Conservation (phyloP, 768 basidiomycete genomes). For the Boletus patriciae region DNA sequence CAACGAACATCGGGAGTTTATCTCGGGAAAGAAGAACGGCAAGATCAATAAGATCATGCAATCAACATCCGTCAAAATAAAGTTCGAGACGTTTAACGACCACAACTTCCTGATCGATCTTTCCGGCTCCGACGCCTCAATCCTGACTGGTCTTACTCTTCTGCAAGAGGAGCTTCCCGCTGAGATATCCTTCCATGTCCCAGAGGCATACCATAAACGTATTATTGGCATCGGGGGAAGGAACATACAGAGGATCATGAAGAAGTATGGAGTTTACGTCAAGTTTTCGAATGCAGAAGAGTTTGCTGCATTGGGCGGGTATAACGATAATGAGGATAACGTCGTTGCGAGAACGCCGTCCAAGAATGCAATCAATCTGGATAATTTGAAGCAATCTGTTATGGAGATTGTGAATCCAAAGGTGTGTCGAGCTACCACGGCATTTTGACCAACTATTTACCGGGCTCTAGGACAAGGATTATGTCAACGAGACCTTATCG, state of each 20-base stretch:
- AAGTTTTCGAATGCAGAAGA: conserved; percentile 99
- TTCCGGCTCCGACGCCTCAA: conserved; percentile 78
- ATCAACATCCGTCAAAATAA: conserved; percentile 94
- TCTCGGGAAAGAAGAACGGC: conserved; percentile 98
- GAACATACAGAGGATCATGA: conserved; percentile 99
- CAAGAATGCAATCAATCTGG: conserved; percentile 94
- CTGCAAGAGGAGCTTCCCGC: conserved; percentile 98
- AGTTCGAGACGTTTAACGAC: conserved; percentile 97
- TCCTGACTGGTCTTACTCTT: conserved; percentile 83
- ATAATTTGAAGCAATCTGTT: conserved; percentile 91
- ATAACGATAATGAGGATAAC: conserved; percentile 97
- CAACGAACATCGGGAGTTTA: conserved; percentile 98
- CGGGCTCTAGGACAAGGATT: conserved; percentile 84
- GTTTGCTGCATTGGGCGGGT: conserved; percentile 91
- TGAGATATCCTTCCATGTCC: conserved; percentile 98
- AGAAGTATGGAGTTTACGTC: conserved; percentile 99
- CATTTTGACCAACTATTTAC: conserved; percentile 4
- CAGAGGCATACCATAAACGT: conserved; percentile 96
- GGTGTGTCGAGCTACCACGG: conserved; percentile 44
- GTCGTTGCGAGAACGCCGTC: conserved; percentile 97
- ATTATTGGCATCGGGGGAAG: conserved; percentile 98
- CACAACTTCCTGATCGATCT: conserved; percentile 94
- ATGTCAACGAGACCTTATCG: conserved; percentile 87
- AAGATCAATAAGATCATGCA: conserved; percentile 99
- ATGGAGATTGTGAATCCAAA: conserved; percentile 98